A percentile compares a stretch with the other conserved stretches of the same genome.
phyloP scores from a whole-genome alignment of 805 yeast genomes.

The Candida pseudoglaebosa region DNA sequence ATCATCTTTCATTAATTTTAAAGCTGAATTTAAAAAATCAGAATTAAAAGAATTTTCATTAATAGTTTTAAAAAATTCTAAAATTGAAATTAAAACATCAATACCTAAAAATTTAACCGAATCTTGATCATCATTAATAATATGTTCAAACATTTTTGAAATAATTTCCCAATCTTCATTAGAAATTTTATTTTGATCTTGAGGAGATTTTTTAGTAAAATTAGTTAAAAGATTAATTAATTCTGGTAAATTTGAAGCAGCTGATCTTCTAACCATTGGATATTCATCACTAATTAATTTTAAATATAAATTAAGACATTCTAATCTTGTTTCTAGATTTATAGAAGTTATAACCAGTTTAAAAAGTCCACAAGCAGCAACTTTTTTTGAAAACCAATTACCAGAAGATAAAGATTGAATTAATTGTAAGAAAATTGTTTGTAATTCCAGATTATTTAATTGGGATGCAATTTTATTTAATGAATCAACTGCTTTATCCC shows the following conservation, averaged over 20 bases:
- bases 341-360: conserved; percentile 63
- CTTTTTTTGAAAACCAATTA: conserved; percentile 91
- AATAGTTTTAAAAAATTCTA: conserved; percentile 59
- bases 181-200: conserved; percentile 34
- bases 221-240: conserved; percentile 54
- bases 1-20: conserved; percentile 76
- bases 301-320: conserved; percentile 61
- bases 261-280: conserved; percentile 96
- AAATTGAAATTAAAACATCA: conserved; percentile 80
- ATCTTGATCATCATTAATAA: conserved; percentile 86
- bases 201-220: conserved; percentile 39
- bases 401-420: conserved; percentile 77
- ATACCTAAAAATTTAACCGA: conserved; percentile 88
- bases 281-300: conserved; percentile 84
- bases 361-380: conserved; percentile 87
- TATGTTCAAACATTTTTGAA: conserved; percentile 73
- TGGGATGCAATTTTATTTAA: conserved; percentile 66
- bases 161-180: conserved; percentile 73
- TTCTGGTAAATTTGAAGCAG: conserved; percentile 78
- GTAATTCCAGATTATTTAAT: conserved; percentile 59
- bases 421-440: conserved; percentile 66
- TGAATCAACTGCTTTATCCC: conserved; percentile 91
- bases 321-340: conserved; percentile 50
- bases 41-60: conserved; percentile 56
- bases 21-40: conserved; percentile 60